Evolutionary conservation across 1,284 basidiomycete genomes (phyloP), one percentile per base, ranked within the genome.

Genomic region (Chondrostereum purpureum): DNA sequence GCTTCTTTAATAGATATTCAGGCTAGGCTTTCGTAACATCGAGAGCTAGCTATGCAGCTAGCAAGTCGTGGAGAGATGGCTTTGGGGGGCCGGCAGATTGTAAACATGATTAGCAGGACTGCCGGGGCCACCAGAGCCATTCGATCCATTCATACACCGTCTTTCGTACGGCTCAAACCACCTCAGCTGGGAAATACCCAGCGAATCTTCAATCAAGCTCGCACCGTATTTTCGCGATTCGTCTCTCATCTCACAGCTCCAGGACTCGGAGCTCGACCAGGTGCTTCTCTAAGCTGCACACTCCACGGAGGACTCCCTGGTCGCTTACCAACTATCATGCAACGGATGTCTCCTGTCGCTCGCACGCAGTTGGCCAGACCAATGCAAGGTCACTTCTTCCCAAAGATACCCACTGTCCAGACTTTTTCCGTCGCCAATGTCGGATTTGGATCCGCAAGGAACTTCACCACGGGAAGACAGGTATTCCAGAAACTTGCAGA

Each of bases 401-500:
- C 84, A 13, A 72, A 70, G 16, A 68, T 73, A 4, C 78, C 81
- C 4, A 53, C 57, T 0, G 61, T 77, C 2, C 68, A 73, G 3
- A 67, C 73, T 5, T 33, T 72, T 37, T 61, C 65, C 44, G 64
- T 79, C 16, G 60, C 74, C 0, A 79, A 88, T 49, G 75, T 89
- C 18, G 86, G 86, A 5, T 66, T 89, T 1, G 84, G 83, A 22
- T 75, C 75, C 0, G 82, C 80, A 1, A 69, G 86, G 39, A 85
- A 80, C 56, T 89, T 89, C 62, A 78, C 77, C 20, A 77, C 80
- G 3, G 72, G 69, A 5, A 75, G 83, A 1, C 82, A 85, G 3
- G 72, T 88, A 43, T 88, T 89, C 69, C 80, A 87, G 60, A 79
- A 82, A 55, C 59, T 89, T 20, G 76, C 76, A 2, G 77, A 89